Percentiles rank a stretch among this genome's conserved stretches.
phyloP scores from a whole-genome alignment of 805 yeast genomes.

The Wickerhamiella vanderwaltii region DNA sequence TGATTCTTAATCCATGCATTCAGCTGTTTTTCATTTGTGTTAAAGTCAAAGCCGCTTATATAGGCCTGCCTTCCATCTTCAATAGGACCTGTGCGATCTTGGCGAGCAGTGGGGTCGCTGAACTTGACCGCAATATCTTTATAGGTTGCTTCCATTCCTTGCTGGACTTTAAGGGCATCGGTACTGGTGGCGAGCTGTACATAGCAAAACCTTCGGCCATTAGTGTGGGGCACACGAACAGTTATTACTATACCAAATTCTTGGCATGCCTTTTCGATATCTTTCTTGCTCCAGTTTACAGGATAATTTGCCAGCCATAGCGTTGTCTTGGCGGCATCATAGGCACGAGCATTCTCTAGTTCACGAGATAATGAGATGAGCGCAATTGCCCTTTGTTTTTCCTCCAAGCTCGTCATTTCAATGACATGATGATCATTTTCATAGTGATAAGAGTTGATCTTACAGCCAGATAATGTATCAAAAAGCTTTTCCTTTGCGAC shows the following conservation, averaged over 20 bases:
- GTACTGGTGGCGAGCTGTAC: conserved; percentile 7
- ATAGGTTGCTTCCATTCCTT: not conserved
- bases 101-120: conserved; percentile 9
- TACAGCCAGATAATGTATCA: not conserved
- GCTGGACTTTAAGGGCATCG: conserved; percentile 5
- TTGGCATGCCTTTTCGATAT: not conserved
- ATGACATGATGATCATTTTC: not conserved
- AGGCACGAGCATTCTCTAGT: not conserved
- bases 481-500: not conserved
- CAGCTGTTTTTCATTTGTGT: not conserved
- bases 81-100: conserved; percentile 1
- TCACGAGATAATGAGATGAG: not conserved
- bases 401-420: conserved; percentile 6
- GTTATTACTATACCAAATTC: conserved; percentile 10
- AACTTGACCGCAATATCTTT: conserved; percentile 6
- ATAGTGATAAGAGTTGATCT: not conserved
- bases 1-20: not conserved
- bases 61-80: conserved; percentile 11
- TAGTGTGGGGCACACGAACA: conserved; percentile 7
- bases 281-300: not conserved
- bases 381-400: conserved; percentile 5
- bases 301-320: conserved; percentile 11
- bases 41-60: conserved; percentile 12
- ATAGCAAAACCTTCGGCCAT: conserved; percentile 11
- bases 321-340: conserved; percentile 8